Percentiles rank a stretch among this genome's conserved stretches.
phyloP scores from a whole-genome alignment of 2,329 filamentous ascomycete genomes.

The Sporothrix euskadiensis region DNA sequence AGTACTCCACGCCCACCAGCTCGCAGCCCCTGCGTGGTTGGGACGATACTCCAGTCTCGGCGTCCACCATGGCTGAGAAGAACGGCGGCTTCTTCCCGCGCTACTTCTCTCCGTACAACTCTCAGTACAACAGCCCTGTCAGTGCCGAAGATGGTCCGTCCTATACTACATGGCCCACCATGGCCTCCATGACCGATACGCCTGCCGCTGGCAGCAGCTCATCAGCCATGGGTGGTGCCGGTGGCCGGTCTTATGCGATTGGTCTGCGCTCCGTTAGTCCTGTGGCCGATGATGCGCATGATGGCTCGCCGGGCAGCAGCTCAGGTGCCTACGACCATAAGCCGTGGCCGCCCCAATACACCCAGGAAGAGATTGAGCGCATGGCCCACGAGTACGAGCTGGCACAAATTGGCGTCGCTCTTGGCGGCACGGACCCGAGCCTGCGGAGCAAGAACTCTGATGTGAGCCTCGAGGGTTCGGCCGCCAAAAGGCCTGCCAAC shows the following conservation, averaged over 20 bases:
- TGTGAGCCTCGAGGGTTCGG: conserved; percentile 34
- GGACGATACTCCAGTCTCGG: conserved; percentile 52
- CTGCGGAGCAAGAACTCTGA: conserved; percentile 38
- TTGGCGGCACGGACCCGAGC: conserved; percentile 44
- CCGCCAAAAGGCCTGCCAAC: neutral
- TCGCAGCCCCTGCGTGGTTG: conserved; percentile 55
- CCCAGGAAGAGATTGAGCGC: conserved; percentile 37
- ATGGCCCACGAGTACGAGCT: conserved; percentile 35
- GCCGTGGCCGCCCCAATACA: conserved; percentile 1
- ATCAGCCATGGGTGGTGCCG: neutral
- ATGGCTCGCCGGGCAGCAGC: conserved; percentile 10
- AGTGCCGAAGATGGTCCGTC: conserved; percentile 47
- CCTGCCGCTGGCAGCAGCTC: conserved; percentile 27
- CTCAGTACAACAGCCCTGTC: conserved; percentile 60
- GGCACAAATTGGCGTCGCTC: conserved; percentile 45
- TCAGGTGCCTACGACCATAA: neutral
- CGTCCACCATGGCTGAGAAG: conserved; percentile 36
- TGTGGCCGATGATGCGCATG: neutral
- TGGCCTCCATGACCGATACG: conserved; percentile 23
- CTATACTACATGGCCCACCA: conserved; percentile 43
- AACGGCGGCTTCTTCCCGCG: conserved; percentile 42
- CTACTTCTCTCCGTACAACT: conserved; percentile 62
- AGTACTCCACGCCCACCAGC: conserved; percentile 56
- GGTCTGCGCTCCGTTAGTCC: neutral
- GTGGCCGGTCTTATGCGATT: conserved; percentile 1